Conservation (phyloP, 768 basidiomycete species). For the Neoboletus brunneissimus region DNA sequence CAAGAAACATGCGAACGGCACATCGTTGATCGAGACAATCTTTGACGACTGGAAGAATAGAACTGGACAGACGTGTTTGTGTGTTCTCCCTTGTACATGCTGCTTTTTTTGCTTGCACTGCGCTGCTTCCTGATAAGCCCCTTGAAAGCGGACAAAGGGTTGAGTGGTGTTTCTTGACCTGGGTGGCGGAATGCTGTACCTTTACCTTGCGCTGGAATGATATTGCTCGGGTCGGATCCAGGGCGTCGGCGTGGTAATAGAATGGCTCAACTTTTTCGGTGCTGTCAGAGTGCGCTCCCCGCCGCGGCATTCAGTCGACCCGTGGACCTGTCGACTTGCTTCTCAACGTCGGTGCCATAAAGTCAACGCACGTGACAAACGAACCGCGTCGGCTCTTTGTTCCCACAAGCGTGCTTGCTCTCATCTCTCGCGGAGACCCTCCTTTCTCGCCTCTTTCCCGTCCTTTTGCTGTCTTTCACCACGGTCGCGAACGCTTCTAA, state of each 20-base stretch:
- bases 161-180: not conserved
- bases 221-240: not conserved
- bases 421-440: slow-evolving; percentile 12
- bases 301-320: too few relatives aligned
- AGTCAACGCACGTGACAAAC: slow-evolving; percentile 35
- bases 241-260: not conserved
- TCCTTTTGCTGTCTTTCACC: slow-evolving; percentile 5
- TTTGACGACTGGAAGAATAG: not conserved
- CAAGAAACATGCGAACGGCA: not conserved
- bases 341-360: not conserved
- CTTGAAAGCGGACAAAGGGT: not conserved
- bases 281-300: not conserved
- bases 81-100: not conserved
- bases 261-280: not conserved
- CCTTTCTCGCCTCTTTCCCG: not conserved
- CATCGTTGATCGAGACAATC: not conserved
- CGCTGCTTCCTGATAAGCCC: not conserved
- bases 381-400: slow-evolving; percentile 29
- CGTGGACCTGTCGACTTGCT: not conserved
- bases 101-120: not conserved
- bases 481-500: slow-evolving; percentile 13
- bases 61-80: not conserved
- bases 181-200: not conserved
- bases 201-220: not conserved
- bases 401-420: slow-evolving; percentile 14